These are phyloP conservation scores for Crataegus laevigata DNA, from an alignment of 306 rosid genomes.

Conservation along the genomic window DNA sequence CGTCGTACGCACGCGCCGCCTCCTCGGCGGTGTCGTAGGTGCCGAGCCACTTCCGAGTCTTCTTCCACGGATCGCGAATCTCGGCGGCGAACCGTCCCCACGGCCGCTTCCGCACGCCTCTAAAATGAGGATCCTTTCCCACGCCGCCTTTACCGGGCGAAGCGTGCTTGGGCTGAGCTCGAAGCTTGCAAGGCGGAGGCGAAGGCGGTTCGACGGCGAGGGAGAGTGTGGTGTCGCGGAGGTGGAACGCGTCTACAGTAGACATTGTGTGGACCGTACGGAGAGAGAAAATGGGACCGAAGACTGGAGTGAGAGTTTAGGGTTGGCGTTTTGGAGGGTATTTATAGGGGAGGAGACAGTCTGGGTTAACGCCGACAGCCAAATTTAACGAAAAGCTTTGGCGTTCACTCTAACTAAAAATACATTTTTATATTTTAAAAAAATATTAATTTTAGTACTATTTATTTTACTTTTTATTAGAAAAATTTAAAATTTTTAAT, in stretches of 20 bases:
- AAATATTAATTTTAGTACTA: too few relatives aligned
- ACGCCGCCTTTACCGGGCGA: not conserved
- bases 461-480: too few relatives aligned
- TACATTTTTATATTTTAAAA: too few relatives aligned
- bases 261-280: not conserved
- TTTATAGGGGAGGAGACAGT: conserved; percentile 50
- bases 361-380: conserved; percentile 52
- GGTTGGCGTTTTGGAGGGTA: conserved; percentile 9
- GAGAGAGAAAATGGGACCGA: not conserved
- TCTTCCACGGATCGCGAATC: conserved; percentile 64
- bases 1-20: conserved; percentile 64
- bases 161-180: not conserved
- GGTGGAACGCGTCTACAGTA: conserved; percentile 23
- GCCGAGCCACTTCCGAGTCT: conserved; percentile 70
- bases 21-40: conserved; percentile 67
- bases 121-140: conserved; percentile 29
- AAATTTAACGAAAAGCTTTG: too few relatives aligned
- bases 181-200: not conserved
- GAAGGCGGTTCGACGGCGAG: not conserved
- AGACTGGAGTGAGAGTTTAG: not conserved
- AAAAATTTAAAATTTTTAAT: too few relatives aligned
- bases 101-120: conserved; percentile 63
- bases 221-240: conserved; percentile 11
- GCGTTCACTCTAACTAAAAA: too few relatives aligned
- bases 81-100: conserved; percentile 72